Base-by-base conservation (phyloP, 139 green algal species). In the Chlorokybus atmophyticus region DNA sequence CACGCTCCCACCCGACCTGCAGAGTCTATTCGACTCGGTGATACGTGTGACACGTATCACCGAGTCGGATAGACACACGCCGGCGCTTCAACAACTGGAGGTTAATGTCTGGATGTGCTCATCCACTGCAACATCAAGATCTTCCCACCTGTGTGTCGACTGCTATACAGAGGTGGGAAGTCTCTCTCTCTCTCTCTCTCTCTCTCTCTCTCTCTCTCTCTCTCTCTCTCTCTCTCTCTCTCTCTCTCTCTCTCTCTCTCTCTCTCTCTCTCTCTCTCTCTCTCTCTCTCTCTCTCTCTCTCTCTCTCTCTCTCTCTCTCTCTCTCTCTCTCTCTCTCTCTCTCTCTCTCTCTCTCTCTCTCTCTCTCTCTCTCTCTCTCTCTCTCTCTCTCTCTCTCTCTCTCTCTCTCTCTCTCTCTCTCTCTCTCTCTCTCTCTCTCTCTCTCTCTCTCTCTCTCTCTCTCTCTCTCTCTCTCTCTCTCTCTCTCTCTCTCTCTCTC, bases 151-250 rank as follows among this genome's bases (percentile, higher is more conserved):
- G n/a, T n/a, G n/a, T n/a, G n/a, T n/a, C n/a, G n/a, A n/a, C n/a
- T n/a, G n/a, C n/a, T n/a, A n/a, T n/a, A n/a, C n/a, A n/a, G n/a
- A n/a, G n/a, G n/a, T n/a, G n/a, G n/a, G n/a, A 44, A 44, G 10
- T 44, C 35, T 44, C 35, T 44, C 35, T 44, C 35, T 44, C 35
- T 44, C 35, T 44, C 35, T 44, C 35, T 44, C 35, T 44, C 35
- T 44, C 35, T 44, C 35, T 44, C 35, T 44, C 35, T 44, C 35
- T 44, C 35, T 44, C 35, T 44, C 35, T 44, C 35, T 44, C 35
- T 44, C 35, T 44, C 35, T 44, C 35, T 44, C 35, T 44, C 35
- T 44, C 35, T 44, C 35, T 44, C 35, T 44, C 35, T 44, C 35
- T 44, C 35, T 44, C 35, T 44, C 35, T 44, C 35, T 44, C 10